phyloP scores from a whole-genome alignment of 306 rosid genomes.

The Alnus glutinosa region DNA sequence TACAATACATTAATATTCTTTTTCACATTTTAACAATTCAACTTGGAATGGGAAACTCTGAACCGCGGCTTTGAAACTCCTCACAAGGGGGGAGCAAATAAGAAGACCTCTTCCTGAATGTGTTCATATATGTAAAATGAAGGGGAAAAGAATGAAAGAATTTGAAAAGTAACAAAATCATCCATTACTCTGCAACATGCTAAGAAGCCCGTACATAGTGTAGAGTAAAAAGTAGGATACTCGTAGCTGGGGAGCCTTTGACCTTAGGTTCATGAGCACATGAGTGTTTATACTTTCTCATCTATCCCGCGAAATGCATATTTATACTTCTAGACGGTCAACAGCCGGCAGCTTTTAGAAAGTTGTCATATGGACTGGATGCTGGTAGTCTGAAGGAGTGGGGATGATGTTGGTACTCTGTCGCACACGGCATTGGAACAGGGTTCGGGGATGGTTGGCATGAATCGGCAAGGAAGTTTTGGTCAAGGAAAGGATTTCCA shows the following conservation, averaged over 20 bases:
- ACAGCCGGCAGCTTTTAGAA: slow-evolving; percentile 95
- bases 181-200: background rate
- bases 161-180: background rate
- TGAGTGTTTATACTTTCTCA: background rate
- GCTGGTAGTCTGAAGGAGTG: slow-evolving; percentile 68
- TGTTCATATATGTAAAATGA: background rate
- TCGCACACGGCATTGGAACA: slow-evolving; percentile 39
- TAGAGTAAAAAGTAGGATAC: background rate
- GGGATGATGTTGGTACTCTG: slow-evolving; percentile 50
- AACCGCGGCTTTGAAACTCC: background rate
- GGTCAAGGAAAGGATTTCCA: slow-evolving; percentile 35
- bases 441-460: slow-evolving; percentile 26
- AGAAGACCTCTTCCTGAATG: background rate
- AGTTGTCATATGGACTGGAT: slow-evolving; percentile 84
- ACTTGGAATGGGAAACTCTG: background rate
- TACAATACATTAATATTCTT: background rate
- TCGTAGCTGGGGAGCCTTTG: background rate
- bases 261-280: background rate
- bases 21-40: background rate
- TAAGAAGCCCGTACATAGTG: too few relatives aligned
- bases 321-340: slow-evolving; percentile 31
- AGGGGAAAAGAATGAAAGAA: background rate
- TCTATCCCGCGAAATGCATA: background rate
- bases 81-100: background rate
- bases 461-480: slow-evolving; percentile 31